A percentile compares a stretch with the other conserved stretches of the same genome.
These are phyloP conservation scores for Poterioochromonas sp. DNA, from an alignment of 352 stramenopile species.

Conservation along the genomic window DNA sequence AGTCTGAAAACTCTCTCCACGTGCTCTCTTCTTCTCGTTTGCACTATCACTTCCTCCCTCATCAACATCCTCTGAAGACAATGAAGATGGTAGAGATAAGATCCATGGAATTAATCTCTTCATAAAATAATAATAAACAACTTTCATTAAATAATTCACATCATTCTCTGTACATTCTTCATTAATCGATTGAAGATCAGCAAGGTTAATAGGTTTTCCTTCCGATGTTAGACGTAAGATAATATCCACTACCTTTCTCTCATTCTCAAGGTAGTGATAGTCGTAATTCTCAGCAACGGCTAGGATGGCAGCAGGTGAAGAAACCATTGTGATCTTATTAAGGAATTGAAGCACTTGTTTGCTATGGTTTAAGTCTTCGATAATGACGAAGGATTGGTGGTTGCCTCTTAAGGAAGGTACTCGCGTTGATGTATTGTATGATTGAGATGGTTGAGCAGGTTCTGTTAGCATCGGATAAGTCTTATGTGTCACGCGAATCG, in stretches of 20 bases:
- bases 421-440: not conserved
- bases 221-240: not conserved
- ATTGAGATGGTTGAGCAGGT: not conserved
- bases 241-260: not conserved
- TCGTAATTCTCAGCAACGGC: not conserved
- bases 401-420: not conserved
- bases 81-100: not conserved
- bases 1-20: not conserved
- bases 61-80: too few relatives aligned
- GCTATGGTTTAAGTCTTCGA: not conserved
- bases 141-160: not conserved
- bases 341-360: not conserved
- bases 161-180: not conserved
- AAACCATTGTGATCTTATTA: not conserved
- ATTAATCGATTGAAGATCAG: not conserved
- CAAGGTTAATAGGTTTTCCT: not conserved
- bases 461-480: not conserved
- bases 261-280: not conserved
- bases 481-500: not conserved
- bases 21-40: not conserved
- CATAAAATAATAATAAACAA: conserved; percentile 11
- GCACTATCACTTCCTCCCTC: too few relatives aligned
- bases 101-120: not conserved
- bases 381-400: not conserved
- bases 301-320: too few relatives aligned